Percentiles rank a stretch among this genome's conserved stretches.
These are phyloP conservation scores for Isabelozyma rhagii DNA, from an alignment of 805 yeast genomes.

Conservation along the genomic window DNA sequence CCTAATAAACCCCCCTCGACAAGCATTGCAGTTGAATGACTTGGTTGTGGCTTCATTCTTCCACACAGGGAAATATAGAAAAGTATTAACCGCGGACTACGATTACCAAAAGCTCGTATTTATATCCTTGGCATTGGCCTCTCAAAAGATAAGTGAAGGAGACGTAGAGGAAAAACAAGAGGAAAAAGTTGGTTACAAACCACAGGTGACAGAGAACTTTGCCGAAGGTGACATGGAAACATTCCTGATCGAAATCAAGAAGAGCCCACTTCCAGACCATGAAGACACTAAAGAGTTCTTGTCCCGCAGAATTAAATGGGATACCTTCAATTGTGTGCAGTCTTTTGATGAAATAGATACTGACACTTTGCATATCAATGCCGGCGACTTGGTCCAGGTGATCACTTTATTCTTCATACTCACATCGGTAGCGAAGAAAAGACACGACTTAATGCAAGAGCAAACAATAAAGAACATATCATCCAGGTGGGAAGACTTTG, in stretches of 20 bases:
- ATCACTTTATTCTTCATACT: conserved; percentile 49
- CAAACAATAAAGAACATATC: conserved; percentile 17
- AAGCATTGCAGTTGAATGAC: conserved; percentile 39
- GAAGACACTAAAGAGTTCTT: conserved; percentile 9
- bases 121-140: conserved; percentile 35
- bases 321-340: conserved; percentile 31
- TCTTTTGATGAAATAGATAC: conserved; percentile 44
- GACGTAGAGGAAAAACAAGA: conserved; percentile 4
- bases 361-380: conserved; percentile 33
- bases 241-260: conserved; percentile 16
- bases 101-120: conserved; percentile 47
- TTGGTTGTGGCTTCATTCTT: conserved; percentile 29
- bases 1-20: conserved; percentile 19
- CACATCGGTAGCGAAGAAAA: conserved; percentile 26
- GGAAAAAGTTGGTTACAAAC: conserved; percentile 10
- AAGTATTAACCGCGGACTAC: conserved; percentile 29
- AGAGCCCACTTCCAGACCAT: conserved; percentile 3
- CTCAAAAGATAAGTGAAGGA: neutral
- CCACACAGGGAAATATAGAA: conserved; percentile 39
- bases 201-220: conserved; percentile 2
- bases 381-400: conserved; percentile 38
- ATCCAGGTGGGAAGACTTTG: conserved; percentile 41
- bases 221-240: conserved; percentile 5
- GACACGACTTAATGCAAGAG: conserved; percentile 29
- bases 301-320: conserved; percentile 23